These are phyloP conservation scores for Protostelium mycophagum DNA, from an alignment of 78 protist genomes.

Conservation along the genomic window DNA sequence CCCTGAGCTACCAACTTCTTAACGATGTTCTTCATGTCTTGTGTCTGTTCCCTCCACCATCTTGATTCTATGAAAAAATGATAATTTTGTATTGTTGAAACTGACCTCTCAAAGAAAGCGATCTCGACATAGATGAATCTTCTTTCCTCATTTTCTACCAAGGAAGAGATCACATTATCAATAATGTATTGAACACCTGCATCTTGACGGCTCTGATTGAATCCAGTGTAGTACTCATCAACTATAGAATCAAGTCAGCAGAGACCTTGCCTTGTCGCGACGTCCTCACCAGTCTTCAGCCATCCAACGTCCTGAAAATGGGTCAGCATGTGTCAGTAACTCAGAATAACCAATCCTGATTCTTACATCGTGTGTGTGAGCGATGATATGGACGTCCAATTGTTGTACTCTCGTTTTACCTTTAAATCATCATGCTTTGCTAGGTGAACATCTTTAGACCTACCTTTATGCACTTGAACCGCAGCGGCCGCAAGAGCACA, in stretches of 20 bases:
- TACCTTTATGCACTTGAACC: no score
- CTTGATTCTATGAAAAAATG: neutral
- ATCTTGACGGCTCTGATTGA: slow-evolving; percentile 33
- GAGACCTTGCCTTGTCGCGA: neutral
- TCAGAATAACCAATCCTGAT: neutral
- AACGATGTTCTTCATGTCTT: slow-evolving; percentile 25
- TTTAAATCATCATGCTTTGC: no score
- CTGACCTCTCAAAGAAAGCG: slow-evolving; percentile 60
- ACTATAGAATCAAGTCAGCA: slow-evolving; percentile 35
- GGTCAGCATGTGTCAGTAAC: neutral
- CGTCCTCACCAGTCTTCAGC: slow-evolving; percentile 27
- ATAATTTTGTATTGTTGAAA: no score
- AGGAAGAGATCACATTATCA: slow-evolving; percentile 18
- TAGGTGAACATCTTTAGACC: no score
- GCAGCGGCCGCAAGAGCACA: no score
- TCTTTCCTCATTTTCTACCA: slow-evolving; percentile 39
- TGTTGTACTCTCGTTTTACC: no score
- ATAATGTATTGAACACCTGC: slow-evolving; percentile 29
- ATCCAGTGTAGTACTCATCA: slow-evolving; percentile 69
- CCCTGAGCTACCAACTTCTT: slow-evolving; percentile 55
- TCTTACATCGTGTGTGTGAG: slow-evolving; percentile 5
- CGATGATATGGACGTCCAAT: neutral
- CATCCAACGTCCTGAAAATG: slow-evolving; percentile 74
- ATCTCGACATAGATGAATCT: slow-evolving; percentile 81
- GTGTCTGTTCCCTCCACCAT: slow-evolving; percentile 81